Evolutionary conservation across 352 stramenopile species (phyloP).

Genomic region (Phytophthora pini): DNA sequence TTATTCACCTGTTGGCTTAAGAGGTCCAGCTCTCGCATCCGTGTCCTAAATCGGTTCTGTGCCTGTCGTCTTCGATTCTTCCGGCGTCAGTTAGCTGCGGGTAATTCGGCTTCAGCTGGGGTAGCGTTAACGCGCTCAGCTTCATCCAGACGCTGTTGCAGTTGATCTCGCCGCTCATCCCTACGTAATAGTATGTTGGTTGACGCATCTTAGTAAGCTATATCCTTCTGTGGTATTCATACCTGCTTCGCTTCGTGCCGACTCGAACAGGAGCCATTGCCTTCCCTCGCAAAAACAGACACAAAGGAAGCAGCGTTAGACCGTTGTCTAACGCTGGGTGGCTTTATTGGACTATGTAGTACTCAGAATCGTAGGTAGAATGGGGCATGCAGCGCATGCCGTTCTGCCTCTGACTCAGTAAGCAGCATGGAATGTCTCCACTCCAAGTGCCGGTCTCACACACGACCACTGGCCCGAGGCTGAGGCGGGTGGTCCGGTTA

Average conservation of each 20-base stretch:
- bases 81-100: background rate
- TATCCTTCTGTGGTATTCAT: background rate
- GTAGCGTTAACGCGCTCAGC: background rate
- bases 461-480: background rate
- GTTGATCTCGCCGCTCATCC: background rate
- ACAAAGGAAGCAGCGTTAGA: background rate
- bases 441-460: background rate
- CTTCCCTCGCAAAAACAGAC: background rate
- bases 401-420: background rate
- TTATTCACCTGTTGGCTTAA: background rate
- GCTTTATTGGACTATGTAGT: background rate
- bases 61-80: background rate
- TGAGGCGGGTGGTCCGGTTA: background rate
- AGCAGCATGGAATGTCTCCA: too few relatives aligned
- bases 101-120: background rate
- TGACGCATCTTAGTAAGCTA: background rate
- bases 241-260: background rate
- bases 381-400: background rate
- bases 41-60: background rate
- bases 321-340: background rate
- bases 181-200: background rate
- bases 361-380: background rate
- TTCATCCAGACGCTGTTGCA: background rate
- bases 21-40: background rate
- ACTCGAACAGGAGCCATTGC: background rate